Base-by-base conservation (phyloP, 75 land plant species). In the Larix kaempferi region DNA sequence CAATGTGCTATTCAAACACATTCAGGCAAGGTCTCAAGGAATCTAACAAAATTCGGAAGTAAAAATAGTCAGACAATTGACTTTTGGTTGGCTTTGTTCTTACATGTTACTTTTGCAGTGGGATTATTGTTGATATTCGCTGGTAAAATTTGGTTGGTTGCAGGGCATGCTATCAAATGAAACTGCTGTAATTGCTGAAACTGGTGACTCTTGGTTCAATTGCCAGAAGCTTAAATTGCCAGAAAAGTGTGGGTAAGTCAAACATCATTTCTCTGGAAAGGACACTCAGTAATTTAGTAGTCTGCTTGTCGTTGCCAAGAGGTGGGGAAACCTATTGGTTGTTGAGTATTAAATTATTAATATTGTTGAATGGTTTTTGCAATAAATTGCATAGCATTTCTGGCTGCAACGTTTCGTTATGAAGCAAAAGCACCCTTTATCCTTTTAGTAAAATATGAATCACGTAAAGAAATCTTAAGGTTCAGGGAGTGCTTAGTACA, bases 181-280 rank as follows among this genome's bases (percentile, higher is more conserved):
- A 19, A 80, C 84, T 10, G 84, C 84, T 10, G 84, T 87, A 12
- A 84, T 84, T 26, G 78, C 89, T 35, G 87, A 87, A 79, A 81
- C 87, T 49, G 87, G 88, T 1, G 89, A 87, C 73, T 81, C 87
- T 23, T 87, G 84, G 89, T 87, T 87, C 75, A 87, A 87, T 57
- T 87, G 87, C 74, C 84, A 87, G 81, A 87, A 84, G 57, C 84
- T 86, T 49, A 81, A 78, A 57, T 57, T 87, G 21, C 95, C 92
- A 14, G 89, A 91, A 59, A 85, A 86, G 26, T 91, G 93, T 71
- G 90, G 91, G 95, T 90, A 67, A 85, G 84, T 77, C 7, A 44
- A 29, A 29, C 33, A 29, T 29, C 33, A 1, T 29, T 29, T 29
- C 33, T 29, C 1, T 29, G 33, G 33, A 29, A 29, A 29, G 33